Percentiles rank a stretch among this genome's conserved stretches.
Conservation (phyloP, 2,329 filamentous ascomycete species). For the Trichoderma polysporum region DNA sequence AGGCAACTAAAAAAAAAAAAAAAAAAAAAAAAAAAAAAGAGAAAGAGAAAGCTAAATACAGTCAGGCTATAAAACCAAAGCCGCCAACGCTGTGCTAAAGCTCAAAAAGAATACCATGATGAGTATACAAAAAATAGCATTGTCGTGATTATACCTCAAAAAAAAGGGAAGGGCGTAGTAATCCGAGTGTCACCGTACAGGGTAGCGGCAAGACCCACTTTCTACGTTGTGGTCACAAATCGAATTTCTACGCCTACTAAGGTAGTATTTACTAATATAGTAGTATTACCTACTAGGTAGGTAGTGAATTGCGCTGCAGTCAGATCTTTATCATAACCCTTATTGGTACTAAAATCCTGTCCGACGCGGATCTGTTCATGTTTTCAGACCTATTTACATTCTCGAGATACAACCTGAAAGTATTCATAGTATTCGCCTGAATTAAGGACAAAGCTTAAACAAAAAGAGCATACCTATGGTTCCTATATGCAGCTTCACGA, state of each 20-base stretch:
- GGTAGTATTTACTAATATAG: too few relatives aligned
- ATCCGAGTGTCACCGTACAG: background rate
- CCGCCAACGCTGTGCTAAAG: background rate
- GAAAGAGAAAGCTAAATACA: background rate
- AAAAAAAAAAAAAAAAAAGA: background rate
- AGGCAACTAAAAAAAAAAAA: background rate
- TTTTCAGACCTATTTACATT: background rate
- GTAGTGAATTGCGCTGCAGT: background rate
- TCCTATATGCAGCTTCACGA: background rate
- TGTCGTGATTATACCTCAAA: slow-evolving; percentile 10
- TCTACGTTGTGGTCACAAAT: slow-evolving; percentile 1
- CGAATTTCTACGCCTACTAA: background rate
- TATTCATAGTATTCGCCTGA: too few relatives aligned
- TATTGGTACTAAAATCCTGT: background rate
- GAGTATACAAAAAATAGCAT: background rate
- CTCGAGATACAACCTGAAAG: too few relatives aligned
- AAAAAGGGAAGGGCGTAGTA: background rate
- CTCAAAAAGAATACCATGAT: background rate
- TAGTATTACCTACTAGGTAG: too few relatives aligned
- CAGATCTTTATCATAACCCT: slow-evolving; percentile 10
- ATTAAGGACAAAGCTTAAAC: background rate
- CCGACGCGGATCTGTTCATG: background rate
- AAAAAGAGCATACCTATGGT: background rate
- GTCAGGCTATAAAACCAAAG: background rate
- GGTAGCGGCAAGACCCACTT: background rate